Base-by-base conservation (phyloP, 2,329 filamentous ascomycete species). In the Neoarthrinium moseri region DNA sequence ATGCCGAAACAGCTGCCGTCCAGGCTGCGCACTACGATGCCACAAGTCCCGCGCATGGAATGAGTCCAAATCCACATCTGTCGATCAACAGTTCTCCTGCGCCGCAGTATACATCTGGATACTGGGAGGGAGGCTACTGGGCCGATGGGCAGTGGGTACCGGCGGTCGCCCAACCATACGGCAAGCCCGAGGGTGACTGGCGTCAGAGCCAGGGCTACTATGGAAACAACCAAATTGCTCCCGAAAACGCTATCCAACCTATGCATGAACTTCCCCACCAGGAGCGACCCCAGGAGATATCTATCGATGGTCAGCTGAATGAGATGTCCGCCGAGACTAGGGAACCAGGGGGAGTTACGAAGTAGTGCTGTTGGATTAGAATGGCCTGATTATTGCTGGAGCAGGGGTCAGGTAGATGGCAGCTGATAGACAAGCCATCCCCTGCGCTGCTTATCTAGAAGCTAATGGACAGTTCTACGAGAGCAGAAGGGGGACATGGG, bases 91-190 rank as follows among this genome's bases (percentile, higher is more conserved):
- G 45, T 8, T 47, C 45, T 2, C 45, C 45, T 12, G 39, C 34
- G 3, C 40, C 45, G 11, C 20, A 22, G 2, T 43, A 47, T 15
- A 32, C 26, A 8, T 47, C 45, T 4, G 45, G 39, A 7, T 47
- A 43, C 32, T 47, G 45, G 45, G 35, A 23, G 22, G 15, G 35
- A 22, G 35, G 4, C 8, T 21, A 38, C 10, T 38, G 17, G 17
- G 17, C 15, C n/a, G 15, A 34, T n/a, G 40, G 40, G 7, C 26
- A 33, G 15, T 43, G 40, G 40, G 40, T 33, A 7, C n/a, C 29
- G 18, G 10, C 27, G 6, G 17, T 18, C 5, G 10, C 18, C 10
- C 40, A 26, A 20, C 29, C 11, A 15, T 33, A 32, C 24, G 13
- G 3, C 27, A 43, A 34, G 40, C 26, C 40, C 10, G 40, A 34